These are phyloP conservation scores for Claviceps arundinis DNA, from an alignment of 2,329 filamentous ascomycete genomes.

Conservation along the genomic window DNA sequence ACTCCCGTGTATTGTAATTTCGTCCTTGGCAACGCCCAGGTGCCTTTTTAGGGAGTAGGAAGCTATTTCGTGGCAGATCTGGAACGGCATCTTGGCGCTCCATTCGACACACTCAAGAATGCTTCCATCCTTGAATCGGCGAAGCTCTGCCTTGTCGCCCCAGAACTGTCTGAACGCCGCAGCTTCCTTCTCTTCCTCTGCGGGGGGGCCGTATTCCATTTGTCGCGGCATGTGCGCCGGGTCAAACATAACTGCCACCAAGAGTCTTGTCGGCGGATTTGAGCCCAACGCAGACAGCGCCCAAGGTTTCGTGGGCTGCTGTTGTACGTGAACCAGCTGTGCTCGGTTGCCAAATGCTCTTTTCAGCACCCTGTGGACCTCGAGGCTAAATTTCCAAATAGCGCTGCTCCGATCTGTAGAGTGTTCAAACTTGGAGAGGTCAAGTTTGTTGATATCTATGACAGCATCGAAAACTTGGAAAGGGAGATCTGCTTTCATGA, in stretches of 20 bases:
- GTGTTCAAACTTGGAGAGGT: constrained; percentile 15
- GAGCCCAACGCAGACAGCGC: constrained; percentile 12
- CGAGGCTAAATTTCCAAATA: constrained; percentile 34
- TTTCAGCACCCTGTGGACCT: constrained; percentile 50
- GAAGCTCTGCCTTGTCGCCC: constrained; percentile 84
- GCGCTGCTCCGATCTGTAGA: constrained; percentile 28
- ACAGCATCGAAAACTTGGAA: constrained; percentile 41
- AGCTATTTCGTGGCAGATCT: constrained; percentile 70
- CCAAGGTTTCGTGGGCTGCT: constrained; percentile 21
- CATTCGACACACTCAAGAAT: constrained; percentile 89
- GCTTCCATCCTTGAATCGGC: constrained; percentile 88
- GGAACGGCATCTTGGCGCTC: constrained; percentile 47
- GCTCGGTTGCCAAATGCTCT: constrained; percentile 66
- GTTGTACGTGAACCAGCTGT: constrained; percentile 49
- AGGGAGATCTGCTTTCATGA: constrained; percentile 43
- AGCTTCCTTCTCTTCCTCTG: constrained; percentile 74
- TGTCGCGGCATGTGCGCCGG: constrained; percentile 57
- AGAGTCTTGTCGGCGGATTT: constrained; percentile 26
- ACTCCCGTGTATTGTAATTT: constrained; percentile 37
- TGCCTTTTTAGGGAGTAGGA: constrained; percentile 58
- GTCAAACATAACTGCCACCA: constrained; percentile 60
- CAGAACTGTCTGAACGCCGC: constrained; percentile 79
- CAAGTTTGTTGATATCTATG: constrained; percentile 22
- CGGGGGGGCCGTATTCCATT: constrained; percentile 78
- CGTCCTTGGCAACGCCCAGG: constrained; percentile 44